Evolutionary conservation across 352 stramenopile species (phyloP), one percentile per base, ranked within the genome.

Genomic region (Globisporangium perplexum): DNA sequence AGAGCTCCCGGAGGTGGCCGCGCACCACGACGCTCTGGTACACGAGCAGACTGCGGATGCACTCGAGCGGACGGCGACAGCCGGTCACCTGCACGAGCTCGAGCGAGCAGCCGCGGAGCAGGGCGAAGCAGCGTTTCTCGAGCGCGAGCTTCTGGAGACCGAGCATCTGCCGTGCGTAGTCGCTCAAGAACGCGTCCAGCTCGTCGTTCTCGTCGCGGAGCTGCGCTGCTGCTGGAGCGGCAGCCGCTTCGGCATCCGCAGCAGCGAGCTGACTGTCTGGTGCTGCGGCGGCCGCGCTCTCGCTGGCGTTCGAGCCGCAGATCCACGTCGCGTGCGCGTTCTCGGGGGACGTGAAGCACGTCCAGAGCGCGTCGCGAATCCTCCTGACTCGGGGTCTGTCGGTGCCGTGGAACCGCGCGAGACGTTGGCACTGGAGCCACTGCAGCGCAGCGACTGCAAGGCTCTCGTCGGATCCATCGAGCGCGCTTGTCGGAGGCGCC

Each of bases 81-180:
- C 76, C 77, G 23, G 72, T 67, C 17, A 74, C 50, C 50, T 90
- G 78, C 0, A 86, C 47, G 1, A 91, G 57, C 43, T 90, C 80
- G 18, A 85, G 86, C 0, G 76, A 68, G 30, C 67, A 75, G 6
- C 74, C 43, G 26, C 60, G 53, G 15, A 87, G 46, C 1, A 85
- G 47, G 7, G 68, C 50, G 0, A 57, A 23, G 8, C 73, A 63
- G 15, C 70, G 67, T n/a, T 74, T 71, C 20, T 86, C 74, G 5
- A 90, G 66, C 8, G 72, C 80, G 8, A 72, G 39, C 23, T 69
- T 66, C 41, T 81, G 66, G 28, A 65, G 69, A 18, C 52, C 57
- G n/a, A 72, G 64, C 18, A 85, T 30, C 0, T 71, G 39, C 0
- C 24, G 36, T 1, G 53, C 50, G n/a, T 60, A 55, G 17, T 61